These are phyloP conservation scores for Aspergillus nanangensis DNA, from an alignment of 495 filamentous ascomycete genomes.

Conservation along the genomic window DNA sequence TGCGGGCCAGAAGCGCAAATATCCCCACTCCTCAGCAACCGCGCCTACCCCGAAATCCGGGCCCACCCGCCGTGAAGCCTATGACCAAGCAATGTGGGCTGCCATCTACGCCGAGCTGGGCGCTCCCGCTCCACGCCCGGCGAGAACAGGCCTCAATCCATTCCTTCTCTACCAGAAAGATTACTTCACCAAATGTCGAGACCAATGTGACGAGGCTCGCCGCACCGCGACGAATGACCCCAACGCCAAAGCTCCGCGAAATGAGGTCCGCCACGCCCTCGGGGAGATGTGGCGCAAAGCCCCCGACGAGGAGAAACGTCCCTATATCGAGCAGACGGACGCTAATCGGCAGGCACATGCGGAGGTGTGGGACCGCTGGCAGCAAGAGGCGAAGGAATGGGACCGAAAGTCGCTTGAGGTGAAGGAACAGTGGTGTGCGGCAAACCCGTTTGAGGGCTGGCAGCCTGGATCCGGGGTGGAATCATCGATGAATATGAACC, in stretches of 20 bases:
- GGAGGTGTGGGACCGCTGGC: conserved; percentile 54
- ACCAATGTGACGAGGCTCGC: conserved; percentile 63
- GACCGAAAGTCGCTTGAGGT: conserved; percentile 58
- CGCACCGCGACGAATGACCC: conserved; percentile 61
- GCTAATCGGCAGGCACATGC: conserved; percentile 59
- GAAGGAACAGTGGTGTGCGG: conserved; percentile 57
- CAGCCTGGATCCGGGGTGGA: not conserved
- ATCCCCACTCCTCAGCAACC: conserved; percentile 7
- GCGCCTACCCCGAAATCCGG: conserved; percentile 26
- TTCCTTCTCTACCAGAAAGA: conserved; percentile 71
- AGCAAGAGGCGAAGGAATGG: conserved; percentile 59
- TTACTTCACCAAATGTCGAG: conserved; percentile 70
- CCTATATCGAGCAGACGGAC: conserved; percentile 69
- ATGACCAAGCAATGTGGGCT: conserved; percentile 69
- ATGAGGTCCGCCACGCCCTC: conserved; percentile 76
- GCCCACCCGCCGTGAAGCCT: conserved; percentile 55
- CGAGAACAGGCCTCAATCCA: conserved; percentile 64
- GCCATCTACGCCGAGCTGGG: conserved; percentile 68
- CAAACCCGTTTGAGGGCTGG: conserved; percentile 48
- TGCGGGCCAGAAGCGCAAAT: conserved; percentile 16
- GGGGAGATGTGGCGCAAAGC: conserved; percentile 88
- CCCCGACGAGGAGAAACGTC: conserved; percentile 58
- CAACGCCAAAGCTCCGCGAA: conserved; percentile 57
- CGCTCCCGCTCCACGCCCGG: conserved; percentile 63
- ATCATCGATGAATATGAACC: not conserved